These are phyloP conservation scores for Osmozyma mogii DNA, from an alignment of 805 yeast genomes.

Conservation along the genomic window DNA sequence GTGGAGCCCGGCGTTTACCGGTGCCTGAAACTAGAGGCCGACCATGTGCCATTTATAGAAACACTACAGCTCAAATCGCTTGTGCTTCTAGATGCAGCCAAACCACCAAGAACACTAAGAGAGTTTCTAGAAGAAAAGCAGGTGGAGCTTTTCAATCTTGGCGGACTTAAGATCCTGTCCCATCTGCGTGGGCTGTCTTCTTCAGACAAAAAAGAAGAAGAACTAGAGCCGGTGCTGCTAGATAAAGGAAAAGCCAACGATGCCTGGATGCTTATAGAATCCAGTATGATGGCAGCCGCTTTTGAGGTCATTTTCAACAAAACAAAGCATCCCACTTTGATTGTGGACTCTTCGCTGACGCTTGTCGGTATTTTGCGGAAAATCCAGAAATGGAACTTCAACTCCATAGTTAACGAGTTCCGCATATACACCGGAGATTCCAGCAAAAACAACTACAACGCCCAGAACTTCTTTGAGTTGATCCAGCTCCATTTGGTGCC, in stretches of 20 bases:
- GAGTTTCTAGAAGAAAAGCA: conserved; percentile 53
- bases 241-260: conserved; percentile 29
- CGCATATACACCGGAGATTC: conserved; percentile 59
- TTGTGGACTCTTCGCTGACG: conserved; percentile 75
- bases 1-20: conserved; percentile 83
- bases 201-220: conserved; percentile 9
- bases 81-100: conserved; percentile 74
- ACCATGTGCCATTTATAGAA: conserved; percentile 69
- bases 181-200: conserved; percentile 22
- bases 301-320: conserved; percentile 59
- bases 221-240: conserved; percentile 19
- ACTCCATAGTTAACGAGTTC: conserved; percentile 79
- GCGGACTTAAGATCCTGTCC: conserved; percentile 33
- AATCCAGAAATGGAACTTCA: conserved; percentile 82
- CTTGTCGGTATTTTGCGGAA: conserved; percentile 75
- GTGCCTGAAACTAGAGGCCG: conserved; percentile 69
- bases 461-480: conserved; percentile 77
- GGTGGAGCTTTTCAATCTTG: conserved; percentile 44
- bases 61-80: conserved; percentile 65
- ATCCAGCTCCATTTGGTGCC: conserved; percentile 48
- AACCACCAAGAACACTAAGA: conserved; percentile 65
- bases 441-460: conserved; percentile 64
- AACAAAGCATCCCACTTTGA: conserved; percentile 55
- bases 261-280: conserved; percentile 73
- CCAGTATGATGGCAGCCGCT: conserved; percentile 54